These are phyloP conservation scores for Grammothele lineata DNA, from an alignment of 768 basidiomycete genomes.

Conservation along the genomic window DNA sequence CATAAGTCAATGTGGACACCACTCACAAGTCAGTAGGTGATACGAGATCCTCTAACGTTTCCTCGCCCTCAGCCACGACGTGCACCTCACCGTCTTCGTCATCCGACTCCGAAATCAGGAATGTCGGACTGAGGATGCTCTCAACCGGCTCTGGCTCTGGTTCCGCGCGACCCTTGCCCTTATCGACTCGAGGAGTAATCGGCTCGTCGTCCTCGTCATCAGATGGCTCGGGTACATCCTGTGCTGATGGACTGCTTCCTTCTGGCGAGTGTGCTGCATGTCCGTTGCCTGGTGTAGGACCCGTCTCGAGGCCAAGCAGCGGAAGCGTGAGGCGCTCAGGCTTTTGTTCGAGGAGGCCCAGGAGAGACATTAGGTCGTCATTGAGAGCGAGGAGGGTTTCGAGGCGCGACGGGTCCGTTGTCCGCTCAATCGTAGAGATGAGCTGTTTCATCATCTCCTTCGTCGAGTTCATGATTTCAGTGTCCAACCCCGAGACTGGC, in stretches of 20 bases:
- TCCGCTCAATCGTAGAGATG: conserved; percentile 47
- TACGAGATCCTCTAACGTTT: conserved; percentile 14
- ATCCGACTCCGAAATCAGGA: conserved; percentile 26
- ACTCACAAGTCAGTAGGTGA: conserved; percentile 49
- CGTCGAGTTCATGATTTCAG: conserved; percentile 46
- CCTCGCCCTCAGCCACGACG: conserved; percentile 32
- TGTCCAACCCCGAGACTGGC: conserved; percentile 10
- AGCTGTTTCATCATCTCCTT: conserved; percentile 51
- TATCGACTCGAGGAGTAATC: conserved; percentile 65
- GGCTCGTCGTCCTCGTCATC: conserved; percentile 31
- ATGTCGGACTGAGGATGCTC: conserved; percentile 62
- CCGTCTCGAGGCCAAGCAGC: conserved; percentile 16
- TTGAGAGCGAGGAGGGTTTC: conserved; percentile 68
- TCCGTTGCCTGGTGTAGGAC: conserved; percentile 23
- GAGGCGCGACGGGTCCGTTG: conserved; percentile 54
- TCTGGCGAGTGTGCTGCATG: conserved; percentile 9
- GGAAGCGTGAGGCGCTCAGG: conserved; percentile 6
- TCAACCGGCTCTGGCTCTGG: conserved; percentile 65
- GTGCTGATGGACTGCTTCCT: conserved; percentile 1
- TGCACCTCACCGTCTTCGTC: conserved; percentile 42
- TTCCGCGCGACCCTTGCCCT: conserved; percentile 72
- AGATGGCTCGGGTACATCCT: conserved; percentile 2
- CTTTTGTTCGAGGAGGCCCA: conserved; percentile 36
- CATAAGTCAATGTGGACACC: not conserved
- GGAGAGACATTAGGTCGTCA: conserved; percentile 58